A percentile compares a stretch with the other conserved stretches of the same genome.
Conservation (phyloP, 2,329 filamentous ascomycete genomes). For the Sclerotinia spermophila region DNA sequence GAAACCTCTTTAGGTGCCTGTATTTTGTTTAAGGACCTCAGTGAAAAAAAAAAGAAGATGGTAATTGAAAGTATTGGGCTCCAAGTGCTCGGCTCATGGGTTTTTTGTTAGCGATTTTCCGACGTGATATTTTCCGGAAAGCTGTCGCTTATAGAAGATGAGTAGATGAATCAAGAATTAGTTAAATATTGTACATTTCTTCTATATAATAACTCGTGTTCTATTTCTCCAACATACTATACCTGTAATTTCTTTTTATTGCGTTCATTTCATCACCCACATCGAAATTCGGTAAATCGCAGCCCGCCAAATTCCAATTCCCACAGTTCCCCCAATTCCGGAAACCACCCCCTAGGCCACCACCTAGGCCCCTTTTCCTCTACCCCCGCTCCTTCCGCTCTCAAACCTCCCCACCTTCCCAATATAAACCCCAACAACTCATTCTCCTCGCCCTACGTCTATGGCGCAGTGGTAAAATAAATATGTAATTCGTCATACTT, state of each 20-base stretch:
- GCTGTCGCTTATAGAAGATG: background rate
- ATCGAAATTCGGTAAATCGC: background rate
- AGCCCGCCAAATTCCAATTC: background rate
- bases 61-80: background rate
- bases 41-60: background rate
- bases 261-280: background rate
- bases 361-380: background rate
- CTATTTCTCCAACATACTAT: background rate
- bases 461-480: slow-evolving; percentile 1
- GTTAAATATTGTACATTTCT: background rate
- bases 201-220: background rate
- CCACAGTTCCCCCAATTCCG: background rate
- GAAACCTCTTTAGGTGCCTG: background rate
- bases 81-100: background rate
- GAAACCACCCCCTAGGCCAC: background rate
- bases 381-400: background rate
- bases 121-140: background rate
- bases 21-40: background rate
- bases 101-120: background rate
- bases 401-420: background rate
- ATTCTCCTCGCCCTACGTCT: background rate
- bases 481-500: background rate
- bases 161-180: background rate
- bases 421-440: background rate
- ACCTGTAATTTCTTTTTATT: background rate